phyloP scores from a whole-genome alignment of 2,329 filamentous ascomycete genomes.

The Penicillium oxalicum region DNA sequence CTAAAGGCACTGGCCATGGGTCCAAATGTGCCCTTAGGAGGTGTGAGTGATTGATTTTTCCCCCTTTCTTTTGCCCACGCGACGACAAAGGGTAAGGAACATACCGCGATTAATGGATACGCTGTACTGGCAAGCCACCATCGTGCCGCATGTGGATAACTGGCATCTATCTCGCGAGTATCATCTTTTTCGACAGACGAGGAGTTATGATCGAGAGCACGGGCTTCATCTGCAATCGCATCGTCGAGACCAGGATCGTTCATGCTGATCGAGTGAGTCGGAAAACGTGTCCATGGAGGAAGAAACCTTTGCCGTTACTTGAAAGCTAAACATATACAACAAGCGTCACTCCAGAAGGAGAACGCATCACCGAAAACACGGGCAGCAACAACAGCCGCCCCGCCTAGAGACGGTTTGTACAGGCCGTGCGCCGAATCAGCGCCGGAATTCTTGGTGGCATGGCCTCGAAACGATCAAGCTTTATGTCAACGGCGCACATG shows the following conservation, averaged over 20 bases:
- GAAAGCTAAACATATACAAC: background rate
- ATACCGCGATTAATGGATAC: conserved; percentile 50
- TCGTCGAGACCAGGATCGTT: conserved; percentile 51
- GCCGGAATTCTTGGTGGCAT: conserved; percentile 3
- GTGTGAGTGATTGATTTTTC: background rate
- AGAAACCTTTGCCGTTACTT: background rate
- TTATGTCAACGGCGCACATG: conserved; percentile 5
- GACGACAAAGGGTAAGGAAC: conserved; percentile 17
- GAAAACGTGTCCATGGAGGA: background rate
- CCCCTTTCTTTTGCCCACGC: background rate
- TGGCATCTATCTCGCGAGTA: conserved; percentile 29
- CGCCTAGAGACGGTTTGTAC: background rate
- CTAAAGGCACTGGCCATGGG: conserved; percentile 52
- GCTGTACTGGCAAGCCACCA: conserved; percentile 60
- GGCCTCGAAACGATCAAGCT: conserved; percentile 12
- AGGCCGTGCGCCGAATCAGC: background rate
- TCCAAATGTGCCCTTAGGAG: conserved; percentile 43
- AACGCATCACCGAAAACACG: background rate
- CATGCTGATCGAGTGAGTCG: conserved; percentile 27
- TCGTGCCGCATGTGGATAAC: conserved; percentile 26
- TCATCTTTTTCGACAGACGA: conserved; percentile 31
- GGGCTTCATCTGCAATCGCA: conserved; percentile 43
- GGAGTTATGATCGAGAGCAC: conserved; percentile 37
- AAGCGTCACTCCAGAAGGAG: background rate
- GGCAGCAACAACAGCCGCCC: no score